Base-by-base conservation (phyloP, 345 rosid species). In the Euphorbia lathyris region DNA sequence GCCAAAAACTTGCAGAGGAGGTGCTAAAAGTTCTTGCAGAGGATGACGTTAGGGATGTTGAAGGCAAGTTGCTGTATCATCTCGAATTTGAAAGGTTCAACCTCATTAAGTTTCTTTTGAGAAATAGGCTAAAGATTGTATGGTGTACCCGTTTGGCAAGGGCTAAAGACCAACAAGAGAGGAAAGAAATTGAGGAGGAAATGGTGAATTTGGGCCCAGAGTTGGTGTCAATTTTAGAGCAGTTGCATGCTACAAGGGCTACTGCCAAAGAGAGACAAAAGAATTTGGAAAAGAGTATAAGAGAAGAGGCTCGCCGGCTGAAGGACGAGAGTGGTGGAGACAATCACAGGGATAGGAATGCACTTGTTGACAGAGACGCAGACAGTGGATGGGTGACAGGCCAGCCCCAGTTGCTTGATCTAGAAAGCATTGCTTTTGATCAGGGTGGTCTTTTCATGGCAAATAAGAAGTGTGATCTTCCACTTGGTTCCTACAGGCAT, bases 81-180 rank as follows among this genome's bases (percentile, higher is more conserved):
- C 83, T 92, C 19, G 80, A 83, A 74, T 90, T 58, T 66, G 90
- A 92, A 3, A 85, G 84, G 79, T 94, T 94, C 78, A 84, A 77
- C 75, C 93, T 92, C n/a, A 75, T 94, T 48, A 94, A 91, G 74
- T 82, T 84, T 67, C 81, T 94, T 63, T 58, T 87, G 66, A 76
- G 81, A 38, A 94, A 94, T 72, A 81, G 92, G 77, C 79, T 91
- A 75, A 90, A 94, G 84, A 79, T 91, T 58, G 92, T 91, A 43
- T 91, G 98, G 98, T 91, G 96, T 75, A 94, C 97, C 22, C 93
- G 98, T 32, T 80, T 94, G 83, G 86, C 93, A n/a, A 87, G 97
- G 87, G 91, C 97, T 55, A 89, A 94, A 77, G 96, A 87, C 75
- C 93, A 90, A 57, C 83, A 88, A 22, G 97, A 88, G 82, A 85